Evolutionary conservation across 2,329 filamentous ascomycete species (phyloP).

Genomic region (Ceratocystis cubensis): DNA sequence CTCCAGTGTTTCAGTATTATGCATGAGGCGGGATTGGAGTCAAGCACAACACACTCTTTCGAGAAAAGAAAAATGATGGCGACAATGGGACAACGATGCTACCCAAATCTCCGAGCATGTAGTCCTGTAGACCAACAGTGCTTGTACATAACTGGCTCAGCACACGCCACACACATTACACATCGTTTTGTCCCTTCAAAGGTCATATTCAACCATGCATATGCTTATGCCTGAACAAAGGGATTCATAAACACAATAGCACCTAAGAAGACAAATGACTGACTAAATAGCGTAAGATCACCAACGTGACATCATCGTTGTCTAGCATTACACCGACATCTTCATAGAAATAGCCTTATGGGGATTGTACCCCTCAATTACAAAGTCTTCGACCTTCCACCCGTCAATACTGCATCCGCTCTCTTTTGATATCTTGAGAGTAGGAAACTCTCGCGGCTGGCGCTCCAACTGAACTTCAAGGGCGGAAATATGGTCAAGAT

Average conservation of each 20-base stretch:
- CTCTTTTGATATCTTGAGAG: constrained; percentile 57
- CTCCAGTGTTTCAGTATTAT: too few species aligned
- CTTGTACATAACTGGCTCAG: neutral
- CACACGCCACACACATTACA: neutral
- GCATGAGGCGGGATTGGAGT: too few species aligned
- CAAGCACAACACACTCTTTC: too few species aligned
- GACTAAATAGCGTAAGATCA: neutral
- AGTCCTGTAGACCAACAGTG: neutral
- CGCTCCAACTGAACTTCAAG: constrained; percentile 67
- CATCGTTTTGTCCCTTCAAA: neutral
- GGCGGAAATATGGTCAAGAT: constrained; percentile 82
- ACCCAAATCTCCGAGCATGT: neutral
- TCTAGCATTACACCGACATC: constrained; percentile 64
- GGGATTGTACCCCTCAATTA: constrained; percentile 75
- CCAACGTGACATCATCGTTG: neutral
- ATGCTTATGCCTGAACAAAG: neutral
- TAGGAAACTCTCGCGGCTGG: constrained; percentile 70
- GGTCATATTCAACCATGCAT: neutral
- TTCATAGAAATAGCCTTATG: constrained; percentile 94
- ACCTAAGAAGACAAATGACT: neutral
- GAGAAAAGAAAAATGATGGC: too few species aligned
- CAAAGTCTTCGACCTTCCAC: constrained; percentile 80
- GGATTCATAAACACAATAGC: neutral
- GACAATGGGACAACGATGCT: too few species aligned
- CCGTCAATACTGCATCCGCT: constrained; percentile 69